phyloP scores from a whole-genome alignment of 306 rosid species.

The Quercus aquifolioides region DNA sequence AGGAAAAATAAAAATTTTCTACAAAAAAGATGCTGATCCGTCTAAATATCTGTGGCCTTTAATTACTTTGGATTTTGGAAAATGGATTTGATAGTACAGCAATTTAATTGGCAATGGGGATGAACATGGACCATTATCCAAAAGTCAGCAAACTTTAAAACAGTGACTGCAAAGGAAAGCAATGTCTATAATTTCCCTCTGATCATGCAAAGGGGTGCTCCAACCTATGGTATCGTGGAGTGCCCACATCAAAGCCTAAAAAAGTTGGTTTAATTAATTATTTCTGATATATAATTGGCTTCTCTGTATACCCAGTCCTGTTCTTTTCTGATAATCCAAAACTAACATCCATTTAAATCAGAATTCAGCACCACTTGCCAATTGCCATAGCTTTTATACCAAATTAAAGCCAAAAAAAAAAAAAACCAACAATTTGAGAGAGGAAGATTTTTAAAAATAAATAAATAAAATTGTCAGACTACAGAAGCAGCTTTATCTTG shows the following conservation, averaged over 20 bases:
- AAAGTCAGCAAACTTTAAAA: slow-evolving; percentile 7
- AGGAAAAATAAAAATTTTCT: no score
- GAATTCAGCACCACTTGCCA: background rate
- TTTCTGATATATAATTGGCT: background rate
- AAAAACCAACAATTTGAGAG: background rate
- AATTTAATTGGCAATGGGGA: background rate
- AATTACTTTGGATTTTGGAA: background rate
- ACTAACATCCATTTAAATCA: background rate
- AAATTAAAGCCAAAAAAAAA: background rate
- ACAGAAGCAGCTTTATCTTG: slow-evolving; percentile 60
- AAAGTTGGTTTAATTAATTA: slow-evolving; percentile 4
- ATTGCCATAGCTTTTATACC: background rate
- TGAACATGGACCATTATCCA: background rate
- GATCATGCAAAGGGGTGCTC: slow-evolving; percentile 21
- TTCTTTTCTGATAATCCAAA: background rate
- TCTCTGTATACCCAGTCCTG: background rate
- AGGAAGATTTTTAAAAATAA: background rate
- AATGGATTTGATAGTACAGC: background rate
- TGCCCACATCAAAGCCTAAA: slow-evolving; percentile 20
- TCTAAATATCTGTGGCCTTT: background rate
- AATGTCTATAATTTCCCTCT: background rate
- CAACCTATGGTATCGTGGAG: slow-evolving; percentile 1
- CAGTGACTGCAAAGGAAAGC: slow-evolving; percentile 6
- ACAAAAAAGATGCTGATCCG: background rate
- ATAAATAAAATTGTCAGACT: slow-evolving; percentile 38